Percentiles rank a stretch among this genome's conserved stretches.
phyloP scores from a whole-genome alignment of 2,329 filamentous ascomycete species.

The Talaromyces sp. region DNA sequence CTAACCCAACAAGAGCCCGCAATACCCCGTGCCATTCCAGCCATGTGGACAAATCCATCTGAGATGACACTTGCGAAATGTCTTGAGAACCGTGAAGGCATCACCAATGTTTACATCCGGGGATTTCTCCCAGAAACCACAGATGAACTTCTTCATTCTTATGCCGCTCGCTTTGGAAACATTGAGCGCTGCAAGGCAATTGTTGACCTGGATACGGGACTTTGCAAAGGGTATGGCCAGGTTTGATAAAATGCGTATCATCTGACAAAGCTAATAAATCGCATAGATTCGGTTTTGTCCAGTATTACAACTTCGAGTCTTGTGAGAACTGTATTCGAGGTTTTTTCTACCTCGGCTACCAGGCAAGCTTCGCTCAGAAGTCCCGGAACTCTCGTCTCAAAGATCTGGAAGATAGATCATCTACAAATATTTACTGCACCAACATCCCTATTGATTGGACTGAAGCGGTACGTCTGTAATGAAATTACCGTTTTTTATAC shows the following conservation, averaged over 20 bases:
- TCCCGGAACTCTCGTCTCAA: conserved; percentile 98
- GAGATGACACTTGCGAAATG: conserved; percentile 93
- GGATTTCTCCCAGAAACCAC: conserved; percentile 94
- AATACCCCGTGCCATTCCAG: conserved; percentile 86
- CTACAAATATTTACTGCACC: conserved; percentile 97
- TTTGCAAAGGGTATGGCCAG: conserved; percentile 84
- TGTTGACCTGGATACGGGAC: conserved; percentile 88
- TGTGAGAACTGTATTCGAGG: conserved; percentile 96
- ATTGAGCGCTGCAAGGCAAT: conserved; percentile 98
- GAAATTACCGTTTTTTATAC: conserved; percentile 6
- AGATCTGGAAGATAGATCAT: conserved; percentile 84
- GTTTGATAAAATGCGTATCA: neutral
- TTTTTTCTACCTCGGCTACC: conserved; percentile 91
- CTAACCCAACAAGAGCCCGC: conserved; percentile 74
- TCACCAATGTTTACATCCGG: conserved; percentile 97
- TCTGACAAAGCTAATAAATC: conserved; percentile 25
- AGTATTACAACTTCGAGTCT: conserved; percentile 83
- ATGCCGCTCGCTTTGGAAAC: conserved; percentile 84
- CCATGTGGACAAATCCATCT: conserved; percentile 76
- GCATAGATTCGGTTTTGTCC: conserved; percentile 90
- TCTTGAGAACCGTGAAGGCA: conserved; percentile 89
- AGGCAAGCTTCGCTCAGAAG: conserved; percentile 97
- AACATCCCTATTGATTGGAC: conserved; percentile 92
- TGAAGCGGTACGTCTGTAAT: conserved; percentile 69
- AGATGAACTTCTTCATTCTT: conserved; percentile 81